Base-by-base conservation (phyloP, 1,284 basidiomycete species). In the Ceratobasidium sp. region DNA sequence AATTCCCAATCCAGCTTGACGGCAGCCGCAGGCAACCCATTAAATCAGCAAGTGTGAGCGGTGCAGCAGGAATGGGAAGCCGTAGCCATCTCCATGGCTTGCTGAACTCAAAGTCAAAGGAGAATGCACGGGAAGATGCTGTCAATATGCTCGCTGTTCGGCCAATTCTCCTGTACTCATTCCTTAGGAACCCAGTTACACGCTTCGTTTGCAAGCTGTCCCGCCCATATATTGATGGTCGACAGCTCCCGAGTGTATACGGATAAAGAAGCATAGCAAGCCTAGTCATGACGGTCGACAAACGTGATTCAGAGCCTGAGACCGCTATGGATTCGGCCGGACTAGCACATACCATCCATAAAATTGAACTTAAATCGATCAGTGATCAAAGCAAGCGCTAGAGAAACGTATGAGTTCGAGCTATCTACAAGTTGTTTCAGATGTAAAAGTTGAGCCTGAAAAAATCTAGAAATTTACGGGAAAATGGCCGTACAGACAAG, bases 171-270 rank as follows among this genome's bases (percentile, higher is more conserved):
- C 82, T 91, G 91, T 69, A 96, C 84, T 40, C 87, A 81, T 62
- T 88, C 89, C 84, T 96, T 96, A 44, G 96, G 83, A 56, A 90
- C 82, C 84, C 88, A 91, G 82, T 95, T 96, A 79, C 94, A 83
- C 0, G 83, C 89, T 83, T 96, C 95, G 68, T 92, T 93, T 2
- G 88, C 85, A 62, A 95, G 83, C 82, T 96, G 94, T 12, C 95
- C 94, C 0, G 89, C 87, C 91, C 94, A 94, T 90, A 95, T 96
- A 71, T 92, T 89, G 81, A 95, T 88, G 81, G 96, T 89, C 15
- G 92, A 86, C 57, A 93, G 87, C 83, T 96, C 94, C 28, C 94
- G 90, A 0, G 93, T 93, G 80, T 92, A 90, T 2, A 95, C 88
- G 6, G 91, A 89, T 28, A 96, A 87, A 3, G 89, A 91, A 12